These are phyloP conservation scores for Capsicum rhomboideum DNA, from an alignment of 257 asterid species.

Conservation along the genomic window DNA sequence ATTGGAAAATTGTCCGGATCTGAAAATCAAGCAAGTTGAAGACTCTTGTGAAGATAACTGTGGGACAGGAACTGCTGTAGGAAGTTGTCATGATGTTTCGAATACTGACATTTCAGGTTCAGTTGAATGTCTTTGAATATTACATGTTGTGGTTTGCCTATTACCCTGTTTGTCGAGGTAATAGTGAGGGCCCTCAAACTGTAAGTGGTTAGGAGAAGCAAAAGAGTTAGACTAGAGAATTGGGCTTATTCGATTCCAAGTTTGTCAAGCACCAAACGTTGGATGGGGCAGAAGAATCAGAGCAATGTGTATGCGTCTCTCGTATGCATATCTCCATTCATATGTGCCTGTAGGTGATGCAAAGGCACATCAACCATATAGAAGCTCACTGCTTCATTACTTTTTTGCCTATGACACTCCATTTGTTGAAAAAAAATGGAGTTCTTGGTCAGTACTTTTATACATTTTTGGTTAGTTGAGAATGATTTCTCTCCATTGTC, in stretches of 20 bases:
- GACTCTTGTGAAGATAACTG: too few relatives aligned
- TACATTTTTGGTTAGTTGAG: constrained; percentile 88
- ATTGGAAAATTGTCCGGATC: too few relatives aligned
- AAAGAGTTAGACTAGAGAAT: constrained; percentile 65
- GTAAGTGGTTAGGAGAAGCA: constrained; percentile 54
- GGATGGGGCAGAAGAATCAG: constrained; percentile 66
- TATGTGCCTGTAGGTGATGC: constrained; percentile 56
- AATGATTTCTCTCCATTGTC: constrained; percentile 87
- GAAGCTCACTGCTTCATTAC: constrained; percentile 74
- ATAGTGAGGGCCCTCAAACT: constrained; percentile 48
- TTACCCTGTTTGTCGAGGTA: constrained; percentile 82
- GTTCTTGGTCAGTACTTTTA: constrained; percentile 53
- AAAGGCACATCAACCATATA: constrained; percentile 57
- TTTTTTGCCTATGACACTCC: constrained; percentile 53
- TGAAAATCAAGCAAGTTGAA: too few relatives aligned
- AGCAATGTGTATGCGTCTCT: constrained; percentile 50
- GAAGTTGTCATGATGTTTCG: too few relatives aligned
- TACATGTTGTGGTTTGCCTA: constrained; percentile 91
- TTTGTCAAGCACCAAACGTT: constrained; percentile 65
- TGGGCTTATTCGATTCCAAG: constrained; percentile 87
- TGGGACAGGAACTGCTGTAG: too few relatives aligned
- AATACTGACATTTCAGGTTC: constrained; percentile 72
- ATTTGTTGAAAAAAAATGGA: constrained; percentile 62
- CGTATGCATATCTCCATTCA: constrained; percentile 62
- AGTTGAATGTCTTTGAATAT: constrained; percentile 84